These are phyloP conservation scores for Thermoascus crustaceus DNA, from an alignment of 2,329 filamentous ascomycete genomes.

Conservation along the genomic window DNA sequence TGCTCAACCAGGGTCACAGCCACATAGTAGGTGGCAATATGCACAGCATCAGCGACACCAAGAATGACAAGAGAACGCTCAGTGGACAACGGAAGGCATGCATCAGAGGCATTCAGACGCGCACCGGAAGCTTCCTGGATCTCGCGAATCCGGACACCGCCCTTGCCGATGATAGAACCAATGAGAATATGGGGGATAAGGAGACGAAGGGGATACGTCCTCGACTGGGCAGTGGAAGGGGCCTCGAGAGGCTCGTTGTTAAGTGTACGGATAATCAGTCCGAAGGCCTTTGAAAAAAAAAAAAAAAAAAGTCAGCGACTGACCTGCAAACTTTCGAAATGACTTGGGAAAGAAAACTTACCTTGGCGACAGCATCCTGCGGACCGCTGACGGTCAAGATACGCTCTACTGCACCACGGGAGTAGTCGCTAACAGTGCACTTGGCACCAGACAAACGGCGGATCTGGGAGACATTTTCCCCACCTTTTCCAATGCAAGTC, in stretches of 20 bases:
- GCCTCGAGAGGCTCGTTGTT: conserved; percentile 92
- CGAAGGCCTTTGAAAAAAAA: conserved; percentile 81
- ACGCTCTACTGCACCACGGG: conserved; percentile 91
- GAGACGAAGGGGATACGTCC: conserved; percentile 92
- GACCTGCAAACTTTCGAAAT: neutral
- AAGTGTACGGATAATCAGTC: conserved; percentile 92
- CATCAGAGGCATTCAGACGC: conserved; percentile 90
- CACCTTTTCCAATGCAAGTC: conserved; percentile 96
- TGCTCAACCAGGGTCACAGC: conserved; percentile 97
- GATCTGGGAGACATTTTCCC: conserved; percentile 97
- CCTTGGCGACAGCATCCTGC: conserved; percentile 95
- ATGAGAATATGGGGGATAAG: conserved; percentile 96
- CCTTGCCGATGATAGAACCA: conserved; percentile 97
- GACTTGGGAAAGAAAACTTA: conserved; percentile 35
- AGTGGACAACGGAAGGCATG: conserved; percentile 86
- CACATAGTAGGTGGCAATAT: conserved; percentile 98
- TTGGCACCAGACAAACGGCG: conserved; percentile 91
- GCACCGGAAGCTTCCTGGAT: conserved; percentile 97
- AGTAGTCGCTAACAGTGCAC: conserved; percentile 97
- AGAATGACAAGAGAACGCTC: conserved; percentile 97
- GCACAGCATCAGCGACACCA: conserved; percentile 94
- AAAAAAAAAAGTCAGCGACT: conserved; percentile 13
- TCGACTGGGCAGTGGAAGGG: conserved; percentile 84
- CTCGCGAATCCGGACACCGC: conserved; percentile 88
- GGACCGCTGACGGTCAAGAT: conserved; percentile 95